phyloP scores from a whole-genome alignment of 257 asterid species.

The Solanum sejunctum region DNA sequence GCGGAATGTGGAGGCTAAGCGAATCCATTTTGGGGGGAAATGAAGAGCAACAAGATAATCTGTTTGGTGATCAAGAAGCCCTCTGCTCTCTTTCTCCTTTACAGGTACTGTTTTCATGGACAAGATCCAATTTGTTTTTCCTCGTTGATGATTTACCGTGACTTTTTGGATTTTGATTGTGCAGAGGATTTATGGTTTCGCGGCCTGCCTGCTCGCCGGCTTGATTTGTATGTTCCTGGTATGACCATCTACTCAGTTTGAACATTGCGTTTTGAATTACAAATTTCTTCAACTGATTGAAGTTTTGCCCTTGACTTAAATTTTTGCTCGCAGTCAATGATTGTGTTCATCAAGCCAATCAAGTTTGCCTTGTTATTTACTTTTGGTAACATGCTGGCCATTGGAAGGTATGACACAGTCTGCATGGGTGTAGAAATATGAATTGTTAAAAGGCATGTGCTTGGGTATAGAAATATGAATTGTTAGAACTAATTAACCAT shows the following conservation, averaged over 20 bases:
- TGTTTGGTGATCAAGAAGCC: slow-evolving; percentile 59
- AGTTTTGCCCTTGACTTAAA: neutral
- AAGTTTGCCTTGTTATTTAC: slow-evolving; percentile 81
- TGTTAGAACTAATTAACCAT: neutral
- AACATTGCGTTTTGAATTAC: too few relatives aligned
- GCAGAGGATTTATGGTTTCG: slow-evolving; percentile 88
- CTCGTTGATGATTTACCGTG: neutral
- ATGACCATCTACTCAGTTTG: slow-evolving; percentile 7
- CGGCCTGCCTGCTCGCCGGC: slow-evolving; percentile 73
- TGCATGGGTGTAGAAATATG: neutral
- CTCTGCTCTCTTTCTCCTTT: slow-evolving; percentile 63
- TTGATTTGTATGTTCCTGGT: slow-evolving; percentile 73
- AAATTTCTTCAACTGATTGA: neutral
- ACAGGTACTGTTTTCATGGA: slow-evolving; percentile 37
- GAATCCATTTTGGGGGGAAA: slow-evolving; percentile 27
- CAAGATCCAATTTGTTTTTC: neutral
- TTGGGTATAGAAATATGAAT: neutral
- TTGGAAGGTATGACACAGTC: slow-evolving; percentile 57
- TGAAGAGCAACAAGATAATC: slow-evolving; percentile 52
- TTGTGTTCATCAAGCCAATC: slow-evolving; percentile 74
- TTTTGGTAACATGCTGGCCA: slow-evolving; percentile 74
- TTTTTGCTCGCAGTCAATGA: slow-evolving; percentile 57
- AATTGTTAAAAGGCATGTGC: neutral
- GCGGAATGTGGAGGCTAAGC: slow-evolving; percentile 48
- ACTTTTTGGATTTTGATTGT: slow-evolving; percentile 1